These are phyloP conservation scores for Podospora comata DNA, from an alignment of 495 filamentous ascomycete species.

Conservation along the genomic window DNA sequence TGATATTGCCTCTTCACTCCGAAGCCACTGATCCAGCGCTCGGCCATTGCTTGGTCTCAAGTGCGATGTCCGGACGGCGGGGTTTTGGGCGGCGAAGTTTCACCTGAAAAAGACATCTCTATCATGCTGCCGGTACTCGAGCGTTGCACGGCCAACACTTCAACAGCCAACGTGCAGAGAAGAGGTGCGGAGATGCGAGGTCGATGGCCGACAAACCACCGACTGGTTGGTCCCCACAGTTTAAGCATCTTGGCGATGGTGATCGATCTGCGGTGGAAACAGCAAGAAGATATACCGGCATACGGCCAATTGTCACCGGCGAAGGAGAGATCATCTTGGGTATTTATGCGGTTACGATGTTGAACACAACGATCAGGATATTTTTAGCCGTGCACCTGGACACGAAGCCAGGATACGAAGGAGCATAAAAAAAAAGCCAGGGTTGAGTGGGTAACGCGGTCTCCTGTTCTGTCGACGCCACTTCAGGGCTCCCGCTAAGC, in stretches of 20 bases:
- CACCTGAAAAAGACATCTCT: neutral
- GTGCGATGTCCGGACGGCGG: slow-evolving; percentile 8
- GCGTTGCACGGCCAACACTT: slow-evolving; percentile 4
- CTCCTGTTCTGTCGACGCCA: slow-evolving; percentile 17
- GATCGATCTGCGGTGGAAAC: neutral
- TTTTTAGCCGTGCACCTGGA: slow-evolving; percentile 8
- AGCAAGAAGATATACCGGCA: neutral
- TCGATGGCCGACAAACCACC: neutral
- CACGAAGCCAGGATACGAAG: slow-evolving; percentile 16
- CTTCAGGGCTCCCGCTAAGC: slow-evolving; percentile 16
- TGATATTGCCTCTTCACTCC: neutral
- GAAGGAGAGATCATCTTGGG: neutral
- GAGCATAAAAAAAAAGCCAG: slow-evolving; percentile 11
- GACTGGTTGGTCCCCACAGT: neutral
- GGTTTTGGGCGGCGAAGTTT: neutral
- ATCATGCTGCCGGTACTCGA: neutral
- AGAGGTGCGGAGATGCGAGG: neutral
- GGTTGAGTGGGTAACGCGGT: slow-evolving; percentile 17
- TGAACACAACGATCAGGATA: neutral
- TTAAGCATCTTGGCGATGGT: neutral
- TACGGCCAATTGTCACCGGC: neutral
- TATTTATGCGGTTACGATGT: neutral
- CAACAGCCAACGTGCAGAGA: neutral
- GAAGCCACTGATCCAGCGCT: slow-evolving; percentile 10
- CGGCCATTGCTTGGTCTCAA: neutral